A percentile compares a stretch with the other conserved stretches of the same genome.
These are phyloP conservation scores for Scedosporium boydii DNA, from an alignment of 2,329 filamentous ascomycete species.

Conservation along the genomic window DNA sequence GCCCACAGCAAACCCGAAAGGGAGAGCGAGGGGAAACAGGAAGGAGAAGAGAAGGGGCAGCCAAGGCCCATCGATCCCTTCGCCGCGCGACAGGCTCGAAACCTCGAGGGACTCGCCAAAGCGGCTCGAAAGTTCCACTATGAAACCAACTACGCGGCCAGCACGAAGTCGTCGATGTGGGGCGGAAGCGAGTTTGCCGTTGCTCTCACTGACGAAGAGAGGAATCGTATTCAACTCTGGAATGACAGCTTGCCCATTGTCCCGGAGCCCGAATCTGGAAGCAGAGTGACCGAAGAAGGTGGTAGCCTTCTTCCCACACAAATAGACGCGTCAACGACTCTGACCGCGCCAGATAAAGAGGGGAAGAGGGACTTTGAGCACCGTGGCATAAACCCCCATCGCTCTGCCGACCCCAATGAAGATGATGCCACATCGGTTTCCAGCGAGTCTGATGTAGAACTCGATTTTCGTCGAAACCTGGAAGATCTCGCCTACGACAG, in stretches of 20 bases:
- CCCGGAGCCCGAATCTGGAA: not conserved
- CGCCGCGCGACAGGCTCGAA: not conserved
- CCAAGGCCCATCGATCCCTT: not conserved
- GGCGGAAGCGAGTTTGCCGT: not conserved
- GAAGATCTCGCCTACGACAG: constrained; percentile 5
- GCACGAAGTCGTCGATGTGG: not conserved
- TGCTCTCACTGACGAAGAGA: constrained; percentile 2
- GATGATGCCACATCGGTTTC: not conserved
- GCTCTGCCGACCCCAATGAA: not conserved
- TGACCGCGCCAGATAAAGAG: not conserved
- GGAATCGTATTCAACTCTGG: not conserved
- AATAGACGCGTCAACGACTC: not conserved
- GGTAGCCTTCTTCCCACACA: not conserved
- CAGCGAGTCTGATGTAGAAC: not conserved
- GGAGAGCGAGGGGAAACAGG: not conserved
- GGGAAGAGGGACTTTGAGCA: not conserved
- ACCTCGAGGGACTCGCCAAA: constrained; percentile 3
- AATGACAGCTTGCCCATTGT: not conserved
- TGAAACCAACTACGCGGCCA: constrained; percentile 1
- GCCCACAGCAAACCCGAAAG: not conserved
- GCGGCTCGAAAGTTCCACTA: constrained; percentile 4
- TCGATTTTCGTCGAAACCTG: not conserved
- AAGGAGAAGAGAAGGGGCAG: not conserved
- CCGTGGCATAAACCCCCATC: not conserved
- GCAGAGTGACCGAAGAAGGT: not conserved